Conservation (phyloP, 768 basidiomycete species). For the Postia placenta region DNA sequence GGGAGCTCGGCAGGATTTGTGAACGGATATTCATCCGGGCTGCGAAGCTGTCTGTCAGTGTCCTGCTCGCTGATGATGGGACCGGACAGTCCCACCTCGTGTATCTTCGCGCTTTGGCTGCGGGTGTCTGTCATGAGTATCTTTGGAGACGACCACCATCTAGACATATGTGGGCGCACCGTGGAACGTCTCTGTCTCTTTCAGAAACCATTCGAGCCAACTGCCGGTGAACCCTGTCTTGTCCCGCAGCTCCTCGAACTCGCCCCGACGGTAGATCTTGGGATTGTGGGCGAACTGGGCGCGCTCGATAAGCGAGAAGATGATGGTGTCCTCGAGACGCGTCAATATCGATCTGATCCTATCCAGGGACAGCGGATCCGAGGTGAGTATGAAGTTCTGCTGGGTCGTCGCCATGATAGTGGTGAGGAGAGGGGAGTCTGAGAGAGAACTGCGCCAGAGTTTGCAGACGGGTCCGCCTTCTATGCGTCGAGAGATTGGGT, state of each 20-base stretch:
- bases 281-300: slow-evolving; percentile 96
- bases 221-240: slow-evolving; percentile 70
- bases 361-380: slow-evolving; percentile 82
- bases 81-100: slow-evolving; percentile 57
- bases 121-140: background rate
- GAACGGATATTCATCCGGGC: slow-evolving; percentile 98
- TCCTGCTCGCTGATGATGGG: background rate
- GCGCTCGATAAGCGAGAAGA: slow-evolving; percentile 94
- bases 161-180: slow-evolving; percentile 48
- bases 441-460: no score
- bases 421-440: background rate
- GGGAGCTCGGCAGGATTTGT: slow-evolving; percentile 65
- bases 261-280: slow-evolving; percentile 76
- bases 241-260: slow-evolving; percentile 70
- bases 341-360: slow-evolving; percentile 81
- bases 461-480: background rate
- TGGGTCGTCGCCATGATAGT: slow-evolving; percentile 22
- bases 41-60: slow-evolving; percentile 25
- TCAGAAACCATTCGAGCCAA: slow-evolving; percentile 98
- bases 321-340: slow-evolving; percentile 97
- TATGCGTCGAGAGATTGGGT: background rate
- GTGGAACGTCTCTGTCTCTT: slow-evolving; percentile 92
- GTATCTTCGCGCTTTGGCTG: slow-evolving; percentile 92
- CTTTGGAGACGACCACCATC: slow-evolving; percentile 1
- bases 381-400: slow-evolving; percentile 59